Base-by-base conservation (phyloP, 129 eudicot species). In the Flaveria linearis region DNA sequence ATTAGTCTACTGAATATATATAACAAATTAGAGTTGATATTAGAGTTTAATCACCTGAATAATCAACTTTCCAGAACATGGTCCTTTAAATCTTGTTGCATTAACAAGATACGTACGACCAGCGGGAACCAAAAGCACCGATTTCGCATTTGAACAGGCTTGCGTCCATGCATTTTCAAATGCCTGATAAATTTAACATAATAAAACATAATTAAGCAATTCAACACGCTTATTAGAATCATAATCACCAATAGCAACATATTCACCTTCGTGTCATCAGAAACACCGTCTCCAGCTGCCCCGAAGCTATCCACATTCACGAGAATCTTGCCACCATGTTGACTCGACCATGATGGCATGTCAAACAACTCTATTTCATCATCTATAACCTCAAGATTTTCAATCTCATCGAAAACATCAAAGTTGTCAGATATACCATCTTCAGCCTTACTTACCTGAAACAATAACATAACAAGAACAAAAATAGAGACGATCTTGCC, bases 71-170 rank as follows among this genome's bases (percentile, higher is more conserved):
- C 81, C 88, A 2, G 78, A 86, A 79, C 99, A 95, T 51, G 99
- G 97, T 76, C 99, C 99, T 82, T 39, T 82, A 61, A 89, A 95
- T 85, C 82, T 89, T 55, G 96, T 89, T 69, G 99, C 99, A 75
- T 88, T 95, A 50, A 95, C 99, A 22, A 89, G 87, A 85, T 91
- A 95, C 65, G 78, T 78, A 5, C 92, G 96, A 81, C 96, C 94
- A 65, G 80, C 75, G 28, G 97, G 99, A 72, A 95, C 95, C 82
- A 95, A 78, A 78, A 95, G 81, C 43, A 95, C 94, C 3, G 99
- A 74, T 84, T 80, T 91, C 62, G 86, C 78, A 33, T 82, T 82
- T 36, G 94, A 84, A 84, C 99, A 95, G 2, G 97, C 96, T 78
- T 86, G 88, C 25, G 79, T 80, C 84, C 84, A 75, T 13, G 84